Evolutionary conservation across 2,329 filamentous ascomycete species (phyloP).

Genomic region (Aspergillus sp.): DNA sequence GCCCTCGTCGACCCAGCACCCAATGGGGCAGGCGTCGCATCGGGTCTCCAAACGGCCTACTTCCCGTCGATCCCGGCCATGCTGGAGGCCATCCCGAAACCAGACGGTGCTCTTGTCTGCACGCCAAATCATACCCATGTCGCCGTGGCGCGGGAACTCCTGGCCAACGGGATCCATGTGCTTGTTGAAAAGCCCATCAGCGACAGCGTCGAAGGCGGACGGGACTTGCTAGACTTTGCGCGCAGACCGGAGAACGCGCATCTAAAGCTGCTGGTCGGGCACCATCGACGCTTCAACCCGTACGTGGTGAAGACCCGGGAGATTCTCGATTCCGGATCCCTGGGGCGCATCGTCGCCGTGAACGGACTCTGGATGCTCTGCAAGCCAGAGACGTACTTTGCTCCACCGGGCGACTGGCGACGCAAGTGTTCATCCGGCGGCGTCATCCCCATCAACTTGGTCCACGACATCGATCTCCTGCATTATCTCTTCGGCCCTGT

Average conservation of each 20-base stretch:
- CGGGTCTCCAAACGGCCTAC: slow-evolving; percentile 30
- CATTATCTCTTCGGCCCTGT: slow-evolving; percentile 51
- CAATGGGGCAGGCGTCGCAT: slow-evolving; percentile 28
- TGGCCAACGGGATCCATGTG: slow-evolving; percentile 43
- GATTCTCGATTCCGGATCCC: slow-evolving; percentile 29
- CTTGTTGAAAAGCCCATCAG: slow-evolving; percentile 53
- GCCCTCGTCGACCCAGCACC: slow-evolving; percentile 43
- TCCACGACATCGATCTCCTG: slow-evolving; percentile 54
- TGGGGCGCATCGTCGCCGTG: slow-evolving; percentile 46
- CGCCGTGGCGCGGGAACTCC: slow-evolving; percentile 41
- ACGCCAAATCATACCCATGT: slow-evolving; percentile 55
- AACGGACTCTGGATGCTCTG: slow-evolving; percentile 48
- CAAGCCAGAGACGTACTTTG: slow-evolving; percentile 48
- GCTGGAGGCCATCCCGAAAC: slow-evolving; percentile 29
- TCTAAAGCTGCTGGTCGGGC: slow-evolving; percentile 47
- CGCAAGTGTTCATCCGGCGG: slow-evolving; percentile 40
- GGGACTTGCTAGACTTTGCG: slow-evolving; percentile 13
- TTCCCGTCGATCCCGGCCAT: slow-evolving; percentile 39
- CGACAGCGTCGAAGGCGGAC: slow-evolving; percentile 22
- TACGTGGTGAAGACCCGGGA: slow-evolving; percentile 46
- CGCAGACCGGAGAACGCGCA: slow-evolving; percentile 14
- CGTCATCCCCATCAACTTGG: slow-evolving; percentile 49
- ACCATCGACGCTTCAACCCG: slow-evolving; percentile 53
- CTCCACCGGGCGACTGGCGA: slow-evolving; percentile 43
- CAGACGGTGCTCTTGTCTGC: slow-evolving; percentile 50